These are phyloP conservation scores for Solanum arcanum DNA, from an alignment of 257 asterid genomes.

Conservation along the genomic window DNA sequence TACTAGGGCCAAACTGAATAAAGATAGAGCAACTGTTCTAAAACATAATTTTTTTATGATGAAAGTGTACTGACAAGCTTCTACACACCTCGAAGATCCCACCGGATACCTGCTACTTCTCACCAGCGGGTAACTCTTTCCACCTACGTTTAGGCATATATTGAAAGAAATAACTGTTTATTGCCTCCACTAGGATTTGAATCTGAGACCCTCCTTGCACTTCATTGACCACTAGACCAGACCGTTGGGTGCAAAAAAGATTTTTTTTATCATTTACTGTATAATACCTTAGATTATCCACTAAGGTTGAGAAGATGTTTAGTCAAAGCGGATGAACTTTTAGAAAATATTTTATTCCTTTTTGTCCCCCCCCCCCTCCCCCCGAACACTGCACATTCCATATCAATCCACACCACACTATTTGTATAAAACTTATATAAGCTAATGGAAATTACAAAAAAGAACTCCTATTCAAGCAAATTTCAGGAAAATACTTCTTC, in stretches of 20 bases:
- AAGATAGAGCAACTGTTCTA: too few relatives aligned
- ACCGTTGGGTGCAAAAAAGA: not conserved
- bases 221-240: not conserved
- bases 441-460: not conserved
- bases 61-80: too few relatives aligned
- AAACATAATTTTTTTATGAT: too few relatives aligned
- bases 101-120: too few relatives aligned
- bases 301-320: not conserved
- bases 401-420: not conserved
- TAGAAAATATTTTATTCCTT: not conserved
- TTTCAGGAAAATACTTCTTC: not conserved
- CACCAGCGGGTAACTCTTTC: too few relatives aligned
- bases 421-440: not conserved
- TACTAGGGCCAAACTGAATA: too few relatives aligned
- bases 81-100: too few relatives aligned
- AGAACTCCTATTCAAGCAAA: not conserved
- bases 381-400: not conserved
- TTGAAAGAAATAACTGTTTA: not conserved
- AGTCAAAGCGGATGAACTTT: not conserved
- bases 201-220: not conserved
- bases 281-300: not conserved
- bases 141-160: too few relatives aligned
- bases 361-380: not conserved
- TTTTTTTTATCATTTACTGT: not conserved
- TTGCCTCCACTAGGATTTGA: not conserved